These are phyloP conservation scores for Xylaria venustula DNA, from an alignment of 495 filamentous ascomycete species.

Conservation along the genomic window DNA sequence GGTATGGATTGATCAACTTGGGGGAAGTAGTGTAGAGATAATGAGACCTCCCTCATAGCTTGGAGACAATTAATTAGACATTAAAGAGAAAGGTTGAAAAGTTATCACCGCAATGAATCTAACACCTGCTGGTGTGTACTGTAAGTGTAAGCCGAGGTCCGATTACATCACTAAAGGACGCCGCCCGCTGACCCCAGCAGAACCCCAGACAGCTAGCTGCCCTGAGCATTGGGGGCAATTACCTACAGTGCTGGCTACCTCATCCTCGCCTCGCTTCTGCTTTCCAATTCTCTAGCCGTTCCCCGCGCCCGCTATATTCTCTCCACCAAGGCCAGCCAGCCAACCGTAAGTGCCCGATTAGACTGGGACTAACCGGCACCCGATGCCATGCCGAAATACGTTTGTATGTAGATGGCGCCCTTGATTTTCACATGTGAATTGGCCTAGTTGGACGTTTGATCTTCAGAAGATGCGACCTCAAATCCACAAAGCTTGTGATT, in stretches of 20 bases:
- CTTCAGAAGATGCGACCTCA: too few species aligned
- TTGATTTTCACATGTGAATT: constrained; percentile 10
- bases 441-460: not conserved
- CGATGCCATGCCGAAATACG: not conserved
- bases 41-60: too few species aligned
- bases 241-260: not conserved
- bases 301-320: not conserved
- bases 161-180: constrained; percentile 35
- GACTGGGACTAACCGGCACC: not conserved
- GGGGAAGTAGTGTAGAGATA: not conserved
- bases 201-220: too few species aligned
- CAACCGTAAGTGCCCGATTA: too few species aligned
- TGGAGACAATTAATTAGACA: too few species aligned
- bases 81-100: too few species aligned
- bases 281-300: not conserved
- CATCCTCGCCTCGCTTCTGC: too few species aligned
- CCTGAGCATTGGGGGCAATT: not conserved
- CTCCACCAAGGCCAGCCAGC: not conserved
- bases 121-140: not conserved
- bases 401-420: not conserved
- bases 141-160: constrained; percentile 29
- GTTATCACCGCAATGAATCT: too few species aligned
- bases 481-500: too few species aligned
- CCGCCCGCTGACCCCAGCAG: too few species aligned
- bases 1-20: not conserved